These are phyloP conservation scores for Camellia japonica DNA, from an alignment of 148 eudicot genomes.

Conservation along the genomic window DNA sequence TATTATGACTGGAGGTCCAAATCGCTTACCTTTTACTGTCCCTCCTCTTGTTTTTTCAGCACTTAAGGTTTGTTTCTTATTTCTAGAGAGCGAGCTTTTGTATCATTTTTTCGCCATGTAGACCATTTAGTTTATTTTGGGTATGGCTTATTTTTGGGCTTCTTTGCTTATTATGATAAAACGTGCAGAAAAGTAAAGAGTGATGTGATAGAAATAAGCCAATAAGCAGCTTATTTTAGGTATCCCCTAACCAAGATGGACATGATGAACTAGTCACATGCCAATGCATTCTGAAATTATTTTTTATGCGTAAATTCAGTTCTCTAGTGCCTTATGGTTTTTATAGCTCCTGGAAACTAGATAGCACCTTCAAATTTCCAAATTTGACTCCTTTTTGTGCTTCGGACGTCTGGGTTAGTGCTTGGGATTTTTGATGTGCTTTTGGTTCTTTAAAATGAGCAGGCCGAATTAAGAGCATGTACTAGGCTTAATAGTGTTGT, in stretches of 20 bases:
- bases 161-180: too few species aligned
- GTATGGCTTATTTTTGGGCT: too few species aligned
- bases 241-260: not conserved
- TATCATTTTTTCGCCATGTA: constrained; percentile 1
- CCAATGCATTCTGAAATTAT: not conserved
- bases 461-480: not conserved
- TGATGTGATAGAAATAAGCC: too few species aligned
- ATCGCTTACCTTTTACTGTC: constrained; percentile 83
- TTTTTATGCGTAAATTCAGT: not conserved
- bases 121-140: not conserved
- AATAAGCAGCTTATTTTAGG: too few species aligned
- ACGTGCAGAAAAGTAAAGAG: too few species aligned
- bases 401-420: not conserved
- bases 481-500: constrained; percentile 9
- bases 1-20: constrained; percentile 86
- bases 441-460: not conserved
- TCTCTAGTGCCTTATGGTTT: not conserved
- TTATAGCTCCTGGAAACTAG: not conserved
- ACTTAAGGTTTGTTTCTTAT: constrained; percentile 60
- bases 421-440: not conserved
- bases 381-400: constrained; percentile 3
- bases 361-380: not conserved
- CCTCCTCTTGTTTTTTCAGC: constrained; percentile 89
- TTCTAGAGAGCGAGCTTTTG: not conserved
- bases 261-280: not conserved